Evolutionary conservation across 179 eudicot genomes (phyloP), one percentile per base, ranked within the genome.

Genomic region (Silene coronaria): DNA sequence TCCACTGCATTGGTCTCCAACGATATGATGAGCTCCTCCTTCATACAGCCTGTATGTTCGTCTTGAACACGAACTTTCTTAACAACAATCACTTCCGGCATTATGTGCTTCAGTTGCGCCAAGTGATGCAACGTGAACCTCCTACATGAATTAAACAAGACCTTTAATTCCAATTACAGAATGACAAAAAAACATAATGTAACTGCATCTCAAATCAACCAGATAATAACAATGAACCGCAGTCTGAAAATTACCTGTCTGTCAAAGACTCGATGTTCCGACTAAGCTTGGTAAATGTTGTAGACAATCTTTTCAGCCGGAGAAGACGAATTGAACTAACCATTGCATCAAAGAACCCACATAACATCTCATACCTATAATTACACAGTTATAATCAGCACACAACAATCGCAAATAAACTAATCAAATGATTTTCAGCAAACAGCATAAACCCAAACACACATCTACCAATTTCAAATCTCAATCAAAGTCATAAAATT

Each of bases 51-150:
- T 0, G 90, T 92, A 36, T 73, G 79, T 59, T 90, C 89, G 65
- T 92, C 97, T 8, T 69, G 82, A 19, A 81, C 80, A 68, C 86
- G 89, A 11, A 86, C 73, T 78, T 85, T 95, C 85, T 86, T 85
- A n/a, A 86, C 77, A 76, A 75, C 79, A 80, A 95, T 84, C 5
- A 82, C 90, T 67, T 92, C 99, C 0, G 97, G 96, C 42, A 96
- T 21, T 34, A 96, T 80, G 67, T 82, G 82, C 86, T 93, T 96
- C 80, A 93, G 57, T 67, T 96, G 97, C 59, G 92, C 96, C 85
- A 96, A 86, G 76, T 91, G 92, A n/a, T 78, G 73, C 55, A 83
- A 27, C 14, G 91, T 76, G 60, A 96, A 93, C 83, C 91, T 89
- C 93, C 98, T 93, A 66, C 8, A 78, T 12, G 16, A 4, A 77